Base-by-base conservation (phyloP, 352 stramenopile genomes). In the Pythium guiyangense region DNA sequence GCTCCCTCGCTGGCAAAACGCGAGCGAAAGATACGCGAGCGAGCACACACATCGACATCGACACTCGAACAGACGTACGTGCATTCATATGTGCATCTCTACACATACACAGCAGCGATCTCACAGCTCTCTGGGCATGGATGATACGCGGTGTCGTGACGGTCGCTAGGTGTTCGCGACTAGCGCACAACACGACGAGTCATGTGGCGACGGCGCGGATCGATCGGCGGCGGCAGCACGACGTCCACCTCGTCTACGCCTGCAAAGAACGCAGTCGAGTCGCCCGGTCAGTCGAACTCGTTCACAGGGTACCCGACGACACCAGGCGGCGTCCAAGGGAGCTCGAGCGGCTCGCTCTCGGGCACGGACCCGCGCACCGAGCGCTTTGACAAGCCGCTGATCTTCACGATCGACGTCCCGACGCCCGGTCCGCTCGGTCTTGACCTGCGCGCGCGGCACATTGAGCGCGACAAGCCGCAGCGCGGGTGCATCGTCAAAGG, bases 351-450 rank as follows among this genome's bases (percentile, higher is more conserved):
- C 44, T 71, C 77, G 49, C 84, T 88, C 55, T 78, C 79, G 22
- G 68, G 74, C 34, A 88, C 71, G 48, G 77, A 91, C 52, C 73
- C 74, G 25, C 70, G 70, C 25, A 71, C 69, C 14, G 77, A 65
- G 15, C 51, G 52, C 31, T 40, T 37, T 31, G 82, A 90, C 45
- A 73, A 72, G 17, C 64, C 78, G 44, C 66, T 91, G 31, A 74
- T 88, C 27, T 94, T 94, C 45, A 71, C 76, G 4, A 64, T 94
- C 29, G 79, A 94, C 43, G 84, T 94, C 27, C 84, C 84, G 12
- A 80, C 67, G 18, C 70, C 70, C 0, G 84, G 84, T 0, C 81
- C 84, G 15, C 70, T 94, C 11, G 84, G 81, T 0, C 67, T 94
- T 18, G 84, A 94, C 49, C 57, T 94, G 29, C 77, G 78, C 9